Conservation (phyloP, 2,329 filamentous ascomycete genomes). For the Intubia oerlemansii region DNA sequence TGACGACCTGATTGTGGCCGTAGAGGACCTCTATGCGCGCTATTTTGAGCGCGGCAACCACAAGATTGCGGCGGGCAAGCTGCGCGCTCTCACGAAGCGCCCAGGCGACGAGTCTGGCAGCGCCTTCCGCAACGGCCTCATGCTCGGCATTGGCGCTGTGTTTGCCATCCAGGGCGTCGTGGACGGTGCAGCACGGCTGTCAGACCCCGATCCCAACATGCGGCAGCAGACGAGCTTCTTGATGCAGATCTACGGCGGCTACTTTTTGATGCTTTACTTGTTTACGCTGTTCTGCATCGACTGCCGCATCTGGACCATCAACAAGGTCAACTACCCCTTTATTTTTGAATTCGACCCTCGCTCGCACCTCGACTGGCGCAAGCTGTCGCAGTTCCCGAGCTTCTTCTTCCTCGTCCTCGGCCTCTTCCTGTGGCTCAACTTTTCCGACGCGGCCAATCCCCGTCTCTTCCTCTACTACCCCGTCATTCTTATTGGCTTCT, state of each 20-base stretch:
- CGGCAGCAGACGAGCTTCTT: slow-evolving; percentile 41
- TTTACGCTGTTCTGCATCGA: slow-evolving; percentile 70
- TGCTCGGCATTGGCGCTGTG: slow-evolving; percentile 46
- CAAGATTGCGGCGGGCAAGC: slow-evolving; percentile 74
- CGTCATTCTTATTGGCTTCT: slow-evolving; percentile 52
- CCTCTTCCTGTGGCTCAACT: slow-evolving; percentile 76
- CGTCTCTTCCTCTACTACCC: slow-evolving; percentile 72
- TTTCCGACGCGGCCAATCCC: slow-evolving; percentile 42
- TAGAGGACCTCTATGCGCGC: slow-evolving; percentile 80
- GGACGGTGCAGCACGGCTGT: slow-evolving; percentile 32
- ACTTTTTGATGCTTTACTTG: slow-evolving; percentile 65
- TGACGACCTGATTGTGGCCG: slow-evolving; percentile 56
- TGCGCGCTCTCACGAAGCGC: slow-evolving; percentile 48
- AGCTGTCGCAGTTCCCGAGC: slow-evolving; percentile 69
- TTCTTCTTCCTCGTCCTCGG: slow-evolving; percentile 64
- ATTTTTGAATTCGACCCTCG: slow-evolving; percentile 91
- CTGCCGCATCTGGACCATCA: slow-evolving; percentile 60
- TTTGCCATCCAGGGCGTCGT: slow-evolving; percentile 45
- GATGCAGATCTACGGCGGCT: slow-evolving; percentile 80
- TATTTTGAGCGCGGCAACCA: slow-evolving; percentile 91
- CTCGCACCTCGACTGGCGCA: slow-evolving; percentile 72
- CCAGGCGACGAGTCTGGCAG: slow-evolving; percentile 32
- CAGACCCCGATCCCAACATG: slow-evolving; percentile 24
- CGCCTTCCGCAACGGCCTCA: slow-evolving; percentile 39
- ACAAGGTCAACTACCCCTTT: slow-evolving; percentile 89